Base-by-base conservation (phyloP, 371 early-diverging fungal species). In the Mucor sp. region DNA sequence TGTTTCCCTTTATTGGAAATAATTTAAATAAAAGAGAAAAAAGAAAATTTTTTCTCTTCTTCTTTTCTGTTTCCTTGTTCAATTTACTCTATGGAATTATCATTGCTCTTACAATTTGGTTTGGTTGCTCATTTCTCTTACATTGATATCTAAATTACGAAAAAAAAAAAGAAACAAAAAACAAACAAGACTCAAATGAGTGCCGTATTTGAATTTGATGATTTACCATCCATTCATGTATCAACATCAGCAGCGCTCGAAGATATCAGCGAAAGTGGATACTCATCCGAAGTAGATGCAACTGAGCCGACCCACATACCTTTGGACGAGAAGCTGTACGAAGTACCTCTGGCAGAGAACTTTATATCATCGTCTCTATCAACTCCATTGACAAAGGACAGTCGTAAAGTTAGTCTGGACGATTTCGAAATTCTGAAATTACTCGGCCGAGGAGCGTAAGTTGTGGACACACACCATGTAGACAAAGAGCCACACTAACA, bases 371-470 rank as follows among this genome's bases (percentile, higher is more conserved):
- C 83, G 7, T 78, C 80, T 6, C 67, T 77, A 12, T 72, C 68
- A 48, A 68, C 69, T 6, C 50, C 61, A 15, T 56, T 55, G 6
- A 75, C 72, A 9, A 66, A 74, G 32, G 63, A 71, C n/a, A 70
- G 27, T 48, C 74, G 76, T 47, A 90, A 95, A 79, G 88, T 98
- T 60, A 85, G 91, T 50, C 90, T 94, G 25, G 88, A 87, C 69
- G 98, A 99, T 79, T 97, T 99, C 78, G 83, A 86, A 63, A 92
- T 97, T 44, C 82, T 98, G 63, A 92, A 93, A 74, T 90, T 98
- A 23, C 93, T 99, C 59, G 99, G 99, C 4, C 91, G 94, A 61
- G 99, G 99, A 69, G 78, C 78, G 78, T 76, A 72, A 68, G 77
- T 65, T 30, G n/a, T n/a, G n/a, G n/a, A n/a, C n/a, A n/a, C n/a